Base-by-base conservation (phyloP, 345 rosid species). In the Bruguiera parviflora region DNA sequence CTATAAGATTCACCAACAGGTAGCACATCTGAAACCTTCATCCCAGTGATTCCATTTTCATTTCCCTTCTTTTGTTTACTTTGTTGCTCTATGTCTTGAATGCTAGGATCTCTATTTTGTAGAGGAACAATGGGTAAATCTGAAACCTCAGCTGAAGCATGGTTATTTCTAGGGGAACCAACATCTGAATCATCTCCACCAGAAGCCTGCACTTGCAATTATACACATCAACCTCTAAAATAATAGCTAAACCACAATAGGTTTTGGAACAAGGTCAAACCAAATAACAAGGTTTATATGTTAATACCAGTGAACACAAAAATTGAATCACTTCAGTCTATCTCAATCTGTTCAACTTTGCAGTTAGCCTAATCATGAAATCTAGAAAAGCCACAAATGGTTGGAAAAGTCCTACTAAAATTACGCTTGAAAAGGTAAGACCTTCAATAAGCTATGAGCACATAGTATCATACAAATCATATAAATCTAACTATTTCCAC, bases 141-240 rank as follows among this genome's bases (percentile, higher is more conserved):
- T 71, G 86, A 79, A 78, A 72, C 79, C 80, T 81, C 87, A 53
- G 72, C 79, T 31, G 77, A 67, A 71, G 71, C 80, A 69, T 66
- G 82, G 79, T 67, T 73, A 70, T 84, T 76, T 75, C 79, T 81
- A 3, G 97, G 86, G 66, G 90, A 87, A 71, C 81, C 93, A 78
- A 55, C 78, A 80, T 89, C 99, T 37, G 89, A 91, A 75, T 89
- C 96, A 81, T 91, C 95, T 58, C 86, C 89, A 53, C 90, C 95
- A 81, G 91, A 83, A 43, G 92, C 92, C 99, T 95, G 80, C 77
- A 82, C 49, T 61, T 64, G 62, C 59, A 63, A 61, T 31, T 24
- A 31, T 27, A 66, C 24, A 47, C 22, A 25, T 49, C 46, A 64
- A 46, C 52, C 68, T 43, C 13, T 43, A 43, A 43, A 13, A 25